Conservation (phyloP, 202 grass and related monocot species). For the Thinopyrum obtusiflorum region DNA sequence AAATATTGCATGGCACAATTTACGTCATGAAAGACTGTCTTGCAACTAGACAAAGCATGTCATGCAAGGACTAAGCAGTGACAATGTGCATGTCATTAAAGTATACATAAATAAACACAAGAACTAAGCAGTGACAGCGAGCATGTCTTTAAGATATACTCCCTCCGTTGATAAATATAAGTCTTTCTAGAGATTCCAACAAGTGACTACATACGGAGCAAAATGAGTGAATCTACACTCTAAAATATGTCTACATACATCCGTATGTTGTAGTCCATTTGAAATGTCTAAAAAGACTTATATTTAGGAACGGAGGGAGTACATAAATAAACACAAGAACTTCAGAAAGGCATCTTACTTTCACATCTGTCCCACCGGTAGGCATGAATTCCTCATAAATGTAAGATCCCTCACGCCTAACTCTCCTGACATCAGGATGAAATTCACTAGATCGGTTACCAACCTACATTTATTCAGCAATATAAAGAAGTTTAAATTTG, state of each 20-base stretch:
- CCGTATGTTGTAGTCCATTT: too few species aligned
- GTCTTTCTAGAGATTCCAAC: too few species aligned
- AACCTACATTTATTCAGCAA: conserved; percentile 63
- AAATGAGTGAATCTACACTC: too few species aligned
- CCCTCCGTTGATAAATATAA: too few species aligned
- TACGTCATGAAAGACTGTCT: not conserved
- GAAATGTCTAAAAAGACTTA: too few species aligned
- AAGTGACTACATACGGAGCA: too few species aligned
- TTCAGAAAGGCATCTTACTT: conserved; percentile 54
- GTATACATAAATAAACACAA: not conserved
- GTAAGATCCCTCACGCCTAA: conserved; percentile 98
- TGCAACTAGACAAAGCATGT: conserved; percentile 5
- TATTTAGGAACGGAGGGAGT: too few species aligned
- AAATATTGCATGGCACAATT: not conserved
- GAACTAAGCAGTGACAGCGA: not conserved
- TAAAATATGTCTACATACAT: too few species aligned
- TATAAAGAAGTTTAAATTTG: conserved; percentile 24
- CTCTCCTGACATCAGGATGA: conserved; percentile 90
- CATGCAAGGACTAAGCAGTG: conserved; percentile 2
- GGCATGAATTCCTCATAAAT: conserved; percentile 99
- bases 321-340: conserved; percentile 7
- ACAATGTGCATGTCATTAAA: not conserved
- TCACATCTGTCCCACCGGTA: conserved; percentile 98
- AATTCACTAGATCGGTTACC: conserved; percentile 99
- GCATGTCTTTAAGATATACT: not conserved